Evolutionary conservation across 192 early-diverging fungal species (phyloP).

Genomic region (Spizellomyces punctatus): DNA sequence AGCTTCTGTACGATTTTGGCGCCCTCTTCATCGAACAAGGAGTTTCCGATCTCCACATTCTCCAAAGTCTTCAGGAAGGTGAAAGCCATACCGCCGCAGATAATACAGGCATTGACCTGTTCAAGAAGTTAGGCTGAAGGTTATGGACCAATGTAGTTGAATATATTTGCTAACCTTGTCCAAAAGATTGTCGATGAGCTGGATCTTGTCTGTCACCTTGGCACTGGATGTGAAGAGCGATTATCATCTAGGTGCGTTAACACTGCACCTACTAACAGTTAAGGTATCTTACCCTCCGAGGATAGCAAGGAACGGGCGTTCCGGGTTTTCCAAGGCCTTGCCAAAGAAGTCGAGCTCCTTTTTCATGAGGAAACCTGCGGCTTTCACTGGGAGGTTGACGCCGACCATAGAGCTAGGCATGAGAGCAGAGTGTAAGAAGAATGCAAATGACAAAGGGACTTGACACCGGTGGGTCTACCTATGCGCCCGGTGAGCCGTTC

Average conservation of each 20-base stretch:
- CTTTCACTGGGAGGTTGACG: conserved; percentile 83
- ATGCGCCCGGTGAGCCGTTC: conserved; percentile 98
- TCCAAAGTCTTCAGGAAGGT: conserved; percentile 95
- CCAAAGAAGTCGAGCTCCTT: conserved; percentile 99
- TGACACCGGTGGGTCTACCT: conserved; percentile 37
- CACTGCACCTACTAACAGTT: not conserved
- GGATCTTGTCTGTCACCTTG: conserved; percentile 99
- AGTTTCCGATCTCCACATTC: conserved; percentile 87
- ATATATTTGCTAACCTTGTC: conserved; percentile 74
- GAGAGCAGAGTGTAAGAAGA: not conserved
- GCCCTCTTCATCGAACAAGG: conserved; percentile 88
- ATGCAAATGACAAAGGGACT: not conserved
- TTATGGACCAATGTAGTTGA: conserved; percentile 24
- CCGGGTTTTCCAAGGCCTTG: conserved; percentile 92
- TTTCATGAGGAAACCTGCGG: conserved; percentile 97
- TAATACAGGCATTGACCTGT: conserved; percentile 43
- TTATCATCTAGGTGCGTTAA: not conserved
- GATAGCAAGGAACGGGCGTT: conserved; percentile 93
- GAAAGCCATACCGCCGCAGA: conserved; percentile 95
- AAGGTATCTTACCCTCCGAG: conserved; percentile 72
- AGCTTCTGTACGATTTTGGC: conserved; percentile 79
- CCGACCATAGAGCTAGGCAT: conserved; percentile 90
- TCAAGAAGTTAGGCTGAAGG: conserved; percentile 39
- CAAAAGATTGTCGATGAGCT: conserved; percentile 95
- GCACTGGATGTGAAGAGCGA: conserved; percentile 53